These are phyloP conservation scores for Populus alba DNA, from an alignment of 345 rosid genomes.

Conservation along the genomic window DNA sequence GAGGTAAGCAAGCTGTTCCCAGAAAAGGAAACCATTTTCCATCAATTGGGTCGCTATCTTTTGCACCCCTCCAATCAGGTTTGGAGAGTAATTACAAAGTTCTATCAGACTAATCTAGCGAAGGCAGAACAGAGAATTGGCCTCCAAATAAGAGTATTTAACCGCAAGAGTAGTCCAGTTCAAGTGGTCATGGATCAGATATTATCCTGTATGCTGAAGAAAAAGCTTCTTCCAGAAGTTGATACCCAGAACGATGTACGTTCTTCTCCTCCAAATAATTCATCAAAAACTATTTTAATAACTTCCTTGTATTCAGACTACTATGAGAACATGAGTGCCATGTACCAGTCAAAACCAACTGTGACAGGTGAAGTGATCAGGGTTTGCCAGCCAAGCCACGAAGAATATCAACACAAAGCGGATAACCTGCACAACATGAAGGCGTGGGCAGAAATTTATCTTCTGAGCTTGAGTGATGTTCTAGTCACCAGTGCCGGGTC, in stretches of 20 bases:
- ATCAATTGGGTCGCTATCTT: conserved; percentile 20
- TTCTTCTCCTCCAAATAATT: background rate
- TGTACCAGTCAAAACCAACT: background rate
- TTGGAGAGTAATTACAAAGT: conserved; percentile 25
- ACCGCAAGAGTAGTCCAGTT: background rate
- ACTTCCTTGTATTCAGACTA: conserved; percentile 11
- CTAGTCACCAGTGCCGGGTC: conserved; percentile 18
- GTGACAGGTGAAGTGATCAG: conserved; percentile 6
- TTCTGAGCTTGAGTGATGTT: conserved; percentile 15
- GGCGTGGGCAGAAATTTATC: conserved; percentile 22
- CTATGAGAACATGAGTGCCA: conserved; percentile 8
- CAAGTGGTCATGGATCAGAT: conserved; percentile 8
- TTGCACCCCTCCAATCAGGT: conserved; percentile 24
- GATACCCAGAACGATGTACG: too few species aligned
- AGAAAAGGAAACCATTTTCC: conserved; percentile 15
- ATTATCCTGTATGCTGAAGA: conserved; percentile 5
- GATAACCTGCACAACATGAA: conserved; percentile 17
- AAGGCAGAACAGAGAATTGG: conserved; percentile 23
- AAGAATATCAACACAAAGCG: conserved; percentile 10
- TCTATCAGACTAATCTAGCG: conserved; percentile 16
- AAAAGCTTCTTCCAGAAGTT: conserved; percentile 13
- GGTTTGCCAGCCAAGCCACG: conserved; percentile 23
- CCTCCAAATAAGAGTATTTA: conserved; percentile 22
- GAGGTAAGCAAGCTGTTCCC: conserved; percentile 23
- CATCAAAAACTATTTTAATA: conserved; percentile 3